These are phyloP conservation scores for Allomyces macrogynus DNA, from an alignment of 192 early-diverging fungal species.

Conservation along the genomic window DNA sequence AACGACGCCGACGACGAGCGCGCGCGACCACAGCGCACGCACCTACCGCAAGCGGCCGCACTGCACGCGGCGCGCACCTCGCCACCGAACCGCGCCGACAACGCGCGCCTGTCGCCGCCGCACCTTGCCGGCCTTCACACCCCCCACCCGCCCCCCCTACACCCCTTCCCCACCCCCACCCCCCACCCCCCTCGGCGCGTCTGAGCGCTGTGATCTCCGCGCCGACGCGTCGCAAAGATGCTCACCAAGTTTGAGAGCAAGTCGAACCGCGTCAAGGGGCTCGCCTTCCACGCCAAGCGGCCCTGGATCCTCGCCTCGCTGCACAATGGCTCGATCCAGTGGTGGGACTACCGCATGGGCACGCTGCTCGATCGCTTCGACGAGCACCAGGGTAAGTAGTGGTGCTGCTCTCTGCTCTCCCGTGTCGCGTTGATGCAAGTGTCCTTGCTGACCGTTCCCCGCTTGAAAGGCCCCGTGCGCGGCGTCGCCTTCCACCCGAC, in stretches of 20 bases:
- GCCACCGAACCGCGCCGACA: too few relatives aligned
- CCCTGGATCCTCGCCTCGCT: constrained; percentile 95
- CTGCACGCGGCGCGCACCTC: too few relatives aligned
- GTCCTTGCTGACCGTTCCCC: not conserved
- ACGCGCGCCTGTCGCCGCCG: too few relatives aligned
- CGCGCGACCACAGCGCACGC: too few relatives aligned
- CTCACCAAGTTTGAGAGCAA: constrained; percentile 90
- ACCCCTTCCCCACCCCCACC: too few relatives aligned
- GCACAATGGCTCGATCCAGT: constrained; percentile 92
- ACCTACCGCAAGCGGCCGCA: too few relatives aligned
- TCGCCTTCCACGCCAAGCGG: constrained; percentile 90
- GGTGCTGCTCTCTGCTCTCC: too few relatives aligned
- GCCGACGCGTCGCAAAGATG: constrained; percentile 11
- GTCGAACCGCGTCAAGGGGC: constrained; percentile 90
- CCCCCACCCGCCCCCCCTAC: too few relatives aligned
- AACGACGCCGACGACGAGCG: too few relatives aligned
- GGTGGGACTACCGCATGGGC: constrained; percentile 99
- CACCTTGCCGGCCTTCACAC: too few relatives aligned
- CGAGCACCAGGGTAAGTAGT: constrained; percentile 80
- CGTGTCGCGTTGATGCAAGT: not conserved
- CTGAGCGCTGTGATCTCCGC: too few relatives aligned
- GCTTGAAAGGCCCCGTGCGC: constrained; percentile 68
- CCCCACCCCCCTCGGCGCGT: too few relatives aligned
- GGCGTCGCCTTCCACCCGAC: constrained; percentile 90
- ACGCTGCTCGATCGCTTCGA: constrained; percentile 94